Conservation (phyloP, 2,329 filamentous ascomycete genomes). For the Dissoconium aciculare region DNA sequence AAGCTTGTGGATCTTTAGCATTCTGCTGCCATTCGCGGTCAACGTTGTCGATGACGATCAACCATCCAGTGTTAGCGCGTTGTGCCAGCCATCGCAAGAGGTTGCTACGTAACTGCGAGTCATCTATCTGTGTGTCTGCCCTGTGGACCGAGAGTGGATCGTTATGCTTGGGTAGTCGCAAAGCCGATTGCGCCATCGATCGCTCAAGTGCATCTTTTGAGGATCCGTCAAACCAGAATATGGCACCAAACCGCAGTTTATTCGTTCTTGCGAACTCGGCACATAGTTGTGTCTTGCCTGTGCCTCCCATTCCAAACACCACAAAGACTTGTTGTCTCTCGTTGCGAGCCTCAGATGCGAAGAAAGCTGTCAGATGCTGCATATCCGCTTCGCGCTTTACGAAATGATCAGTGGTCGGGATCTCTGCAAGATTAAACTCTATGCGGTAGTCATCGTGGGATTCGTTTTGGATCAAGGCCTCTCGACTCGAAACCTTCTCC, state of each 20-base stretch:
- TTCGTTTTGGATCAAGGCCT: too few species aligned
- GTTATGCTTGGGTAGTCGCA: background rate
- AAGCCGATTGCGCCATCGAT: constrained; percentile 6
- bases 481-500: too few species aligned
- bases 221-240: constrained; percentile 24
- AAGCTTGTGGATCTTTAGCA: constrained; percentile 11
- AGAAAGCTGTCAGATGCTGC: constrained; percentile 8
- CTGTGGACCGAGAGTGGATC: background rate
- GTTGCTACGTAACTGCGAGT: background rate
- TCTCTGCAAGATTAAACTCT: constrained; percentile 11
- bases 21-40: constrained; percentile 11
- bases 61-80: constrained; percentile 19
- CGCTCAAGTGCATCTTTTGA: constrained; percentile 20
- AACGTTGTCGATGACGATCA: constrained; percentile 26
- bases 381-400: constrained; percentile 15
- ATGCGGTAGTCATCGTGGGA: too few species aligned
- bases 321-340: constrained; percentile 10
- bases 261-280: constrained; percentile 7
- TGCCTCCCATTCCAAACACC: constrained; percentile 18
- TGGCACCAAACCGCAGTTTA: constrained; percentile 14
- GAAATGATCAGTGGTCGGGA: constrained; percentile 11
- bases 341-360: constrained; percentile 2
- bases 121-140: background rate
- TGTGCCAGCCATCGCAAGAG: constrained; percentile 15
- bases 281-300: constrained; percentile 21